Evolutionary conservation across 2,329 filamentous ascomycete species (phyloP).

Genomic region (Helotiales sp.): DNA sequence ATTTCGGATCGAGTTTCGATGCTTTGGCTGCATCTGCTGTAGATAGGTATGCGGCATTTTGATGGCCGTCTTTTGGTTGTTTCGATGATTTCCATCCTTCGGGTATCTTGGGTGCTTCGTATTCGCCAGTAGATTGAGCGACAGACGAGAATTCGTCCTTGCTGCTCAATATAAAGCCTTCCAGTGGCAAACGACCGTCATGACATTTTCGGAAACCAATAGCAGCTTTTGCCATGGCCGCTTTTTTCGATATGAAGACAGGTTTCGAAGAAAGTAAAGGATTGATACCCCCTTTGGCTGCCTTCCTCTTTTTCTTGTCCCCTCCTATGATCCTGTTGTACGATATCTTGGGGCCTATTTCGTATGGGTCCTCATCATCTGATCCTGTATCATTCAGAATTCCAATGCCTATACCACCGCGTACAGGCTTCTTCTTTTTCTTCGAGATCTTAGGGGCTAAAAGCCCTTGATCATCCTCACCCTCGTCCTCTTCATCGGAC

Average conservation of each 20-base stretch:
- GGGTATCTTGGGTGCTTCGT: constrained; percentile 71
- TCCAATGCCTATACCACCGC: constrained; percentile 82
- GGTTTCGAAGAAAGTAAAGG: constrained; percentile 69
- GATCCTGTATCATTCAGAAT: constrained; percentile 92
- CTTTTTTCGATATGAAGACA: constrained; percentile 75
- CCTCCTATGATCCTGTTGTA: constrained; percentile 83
- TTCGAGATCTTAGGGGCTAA: constrained; percentile 44
- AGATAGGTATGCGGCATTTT: constrained; percentile 59
- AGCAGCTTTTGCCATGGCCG: constrained; percentile 46
- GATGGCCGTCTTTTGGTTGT: constrained; percentile 45
- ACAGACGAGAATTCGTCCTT: constrained; percentile 54
- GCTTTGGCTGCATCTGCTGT: constrained; percentile 78
- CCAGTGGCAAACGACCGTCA: constrained; percentile 79
- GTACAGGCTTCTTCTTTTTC: constrained; percentile 55
- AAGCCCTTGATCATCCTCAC: constrained; percentile 44
- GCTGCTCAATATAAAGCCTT: constrained; percentile 77
- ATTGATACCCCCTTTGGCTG: constrained; percentile 61
- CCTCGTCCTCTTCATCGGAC: constrained; percentile 54
- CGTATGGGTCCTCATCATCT: constrained; percentile 93
- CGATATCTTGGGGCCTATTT: constrained; percentile 86
- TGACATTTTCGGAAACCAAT: constrained; percentile 72
- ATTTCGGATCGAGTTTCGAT: constrained; percentile 75
- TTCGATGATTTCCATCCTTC: constrained; percentile 68
- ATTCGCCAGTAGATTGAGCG: constrained; percentile 51
- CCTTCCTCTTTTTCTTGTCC: constrained; percentile 79